Evolutionary conservation across 2,329 filamentous ascomycete species (phyloP), one percentile per base, ranked within the genome.

Genomic region (Penicillium frequentans): DNA sequence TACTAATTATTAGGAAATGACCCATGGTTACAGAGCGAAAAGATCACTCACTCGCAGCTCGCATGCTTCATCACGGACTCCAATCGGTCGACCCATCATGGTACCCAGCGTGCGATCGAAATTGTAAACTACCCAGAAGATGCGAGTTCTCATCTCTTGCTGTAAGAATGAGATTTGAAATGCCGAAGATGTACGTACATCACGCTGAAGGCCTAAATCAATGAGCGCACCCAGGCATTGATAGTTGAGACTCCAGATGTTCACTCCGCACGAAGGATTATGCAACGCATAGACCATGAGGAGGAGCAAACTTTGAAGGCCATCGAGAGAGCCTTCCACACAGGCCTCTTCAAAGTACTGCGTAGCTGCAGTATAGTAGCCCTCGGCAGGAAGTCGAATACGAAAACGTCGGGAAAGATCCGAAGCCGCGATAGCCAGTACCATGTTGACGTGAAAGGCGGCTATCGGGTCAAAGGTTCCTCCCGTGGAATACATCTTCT

Each of bases 11-110:
- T 42, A 64, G 65, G n/a, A 66, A 33, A 46, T 54, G 46, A 14
- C 72, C 68, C 4, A 3, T 59, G n/a, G 3, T 59, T 6, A 71
- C 1, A 10, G 21, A 31, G 2, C 3, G 3, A 24, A 13, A 5
- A 23, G 1, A 4, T 51, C 44, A 48, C 73, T 64, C 60, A 82
- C 81, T 35, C 81, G 69, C 16, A 83, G 69, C 16, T 84, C 82
- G 42, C 82, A 83, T 0, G 80, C 82, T 59, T 85, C 82, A 46
- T 85, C 82, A 46, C 82, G 72, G 2, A 85, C 63, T 0, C 82
- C 82, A 50, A 85, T 82, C 0, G 82, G 82, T 1, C 82, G 73
- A 0, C 82, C 82, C 80, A 85, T 82, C 70, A 82, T 84, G 0
- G 81, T 85, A 3, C 79, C 79, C 33, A 84, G 72, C 0, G 75